A percentile compares a stretch with the other conserved stretches of the same genome.
phyloP scores from a whole-genome alignment of 2,329 filamentous ascomycete genomes.

The Fusarium multiceps region DNA sequence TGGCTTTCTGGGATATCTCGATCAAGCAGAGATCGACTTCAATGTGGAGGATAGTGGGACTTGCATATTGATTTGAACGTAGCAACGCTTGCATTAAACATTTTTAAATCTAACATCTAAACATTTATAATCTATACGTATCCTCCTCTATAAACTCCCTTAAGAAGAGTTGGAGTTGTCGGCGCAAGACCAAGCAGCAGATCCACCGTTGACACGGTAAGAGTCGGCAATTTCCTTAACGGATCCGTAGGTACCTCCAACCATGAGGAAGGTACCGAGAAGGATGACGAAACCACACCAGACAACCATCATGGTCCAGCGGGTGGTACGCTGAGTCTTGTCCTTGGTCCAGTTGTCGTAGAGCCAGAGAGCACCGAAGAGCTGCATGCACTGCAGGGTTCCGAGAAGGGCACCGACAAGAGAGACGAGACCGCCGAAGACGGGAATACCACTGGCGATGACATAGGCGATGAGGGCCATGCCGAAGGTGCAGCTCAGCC shows the following conservation, averaged over 20 bases:
- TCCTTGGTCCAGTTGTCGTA: constrained; percentile 45
- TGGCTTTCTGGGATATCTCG: background rate
- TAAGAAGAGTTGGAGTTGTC: constrained; percentile 55
- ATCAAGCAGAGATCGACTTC: background rate
- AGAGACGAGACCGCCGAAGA: constrained; percentile 47
- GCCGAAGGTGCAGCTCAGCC: constrained; percentile 47
- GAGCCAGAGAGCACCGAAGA: constrained; percentile 48
- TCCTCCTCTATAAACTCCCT: background rate
- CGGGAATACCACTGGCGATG: constrained; percentile 39
- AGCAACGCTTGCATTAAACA: constrained; percentile 29
- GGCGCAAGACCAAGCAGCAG: constrained; percentile 56
- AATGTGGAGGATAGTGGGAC: background rate
- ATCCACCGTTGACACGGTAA: constrained; percentile 52
- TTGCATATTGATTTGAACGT: background rate
- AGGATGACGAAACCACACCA: constrained; percentile 28
- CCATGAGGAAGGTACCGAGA: constrained; percentile 53
- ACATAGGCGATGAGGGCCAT: constrained; percentile 46
- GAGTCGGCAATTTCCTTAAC: constrained; percentile 50
- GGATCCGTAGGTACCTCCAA: constrained; percentile 59
- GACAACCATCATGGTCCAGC: constrained; percentile 32
- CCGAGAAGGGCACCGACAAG: constrained; percentile 49
- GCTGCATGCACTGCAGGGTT: constrained; percentile 48
- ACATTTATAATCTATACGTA: background rate
- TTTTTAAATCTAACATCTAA: constrained; percentile 9
- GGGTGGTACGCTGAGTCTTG: constrained; percentile 21